A percentile compares a stretch with the other conserved stretches of the same genome.
phyloP scores from a whole-genome alignment of 148 eudicot species.

The Pouteria glomerata region DNA sequence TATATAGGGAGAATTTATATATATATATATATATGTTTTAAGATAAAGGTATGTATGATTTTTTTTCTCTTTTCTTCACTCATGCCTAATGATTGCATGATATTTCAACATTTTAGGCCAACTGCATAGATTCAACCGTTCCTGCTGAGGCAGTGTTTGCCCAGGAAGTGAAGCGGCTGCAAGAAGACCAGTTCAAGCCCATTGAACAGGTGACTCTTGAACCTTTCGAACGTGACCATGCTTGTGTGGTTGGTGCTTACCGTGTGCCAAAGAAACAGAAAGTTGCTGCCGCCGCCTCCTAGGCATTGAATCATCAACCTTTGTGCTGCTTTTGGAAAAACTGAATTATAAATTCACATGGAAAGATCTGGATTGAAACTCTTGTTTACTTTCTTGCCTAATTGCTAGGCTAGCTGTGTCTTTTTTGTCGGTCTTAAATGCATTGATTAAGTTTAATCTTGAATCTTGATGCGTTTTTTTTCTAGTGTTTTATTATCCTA shows the following conservation, averaged over 20 bases:
- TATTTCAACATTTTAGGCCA: slow-evolving; percentile 42
- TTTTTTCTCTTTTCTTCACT: not conserved
- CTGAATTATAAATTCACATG: not conserved
- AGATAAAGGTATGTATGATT: too few relatives aligned
- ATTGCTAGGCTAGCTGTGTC: too few relatives aligned
- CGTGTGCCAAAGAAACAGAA: slow-evolving; percentile 82
- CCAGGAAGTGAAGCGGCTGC: slow-evolving; percentile 79
- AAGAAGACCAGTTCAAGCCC: slow-evolving; percentile 85
- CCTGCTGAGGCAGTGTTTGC: slow-evolving; percentile 93
- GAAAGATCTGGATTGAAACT: too few relatives aligned
- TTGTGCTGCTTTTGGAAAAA: not conserved
- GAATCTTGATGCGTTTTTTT: too few relatives aligned
- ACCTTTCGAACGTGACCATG: slow-evolving; percentile 90
- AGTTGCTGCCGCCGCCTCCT: slow-evolving; percentile 37
- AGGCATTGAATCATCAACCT: not conserved
- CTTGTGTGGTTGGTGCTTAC: slow-evolving; percentile 87
- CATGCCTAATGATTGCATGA: not conserved
- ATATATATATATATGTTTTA: too few relatives aligned
- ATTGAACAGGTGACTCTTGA: slow-evolving; percentile 86
- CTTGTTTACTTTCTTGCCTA: too few relatives aligned
- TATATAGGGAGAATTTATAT: too few relatives aligned
- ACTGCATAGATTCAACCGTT: slow-evolving; percentile 87
- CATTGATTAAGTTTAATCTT: too few relatives aligned
- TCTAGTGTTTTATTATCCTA: too few relatives aligned
- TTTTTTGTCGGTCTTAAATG: too few relatives aligned